A percentile compares a stretch with the other conserved stretches of the same genome.
phyloP scores from a whole-genome alignment of 176 grass and related monocot species.

The Raddia distichophylla region DNA sequence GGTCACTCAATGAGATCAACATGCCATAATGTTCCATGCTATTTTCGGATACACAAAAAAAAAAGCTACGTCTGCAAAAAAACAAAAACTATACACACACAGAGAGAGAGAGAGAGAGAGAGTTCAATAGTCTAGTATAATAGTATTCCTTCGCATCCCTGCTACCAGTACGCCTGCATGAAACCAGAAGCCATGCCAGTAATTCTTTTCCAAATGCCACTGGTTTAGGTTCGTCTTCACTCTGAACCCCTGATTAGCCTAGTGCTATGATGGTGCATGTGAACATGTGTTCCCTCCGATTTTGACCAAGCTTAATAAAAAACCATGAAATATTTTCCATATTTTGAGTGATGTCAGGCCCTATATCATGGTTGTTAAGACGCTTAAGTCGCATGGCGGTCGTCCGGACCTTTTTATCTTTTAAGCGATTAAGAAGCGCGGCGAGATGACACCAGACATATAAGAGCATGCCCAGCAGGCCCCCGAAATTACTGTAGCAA shows the following conservation, averaged over 20 bases:
- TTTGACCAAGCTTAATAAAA: constrained; percentile 40
- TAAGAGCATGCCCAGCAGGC: too few species aligned
- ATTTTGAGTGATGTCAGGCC: constrained; percentile 6
- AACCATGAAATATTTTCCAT: not conserved
- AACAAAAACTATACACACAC: too few species aligned
- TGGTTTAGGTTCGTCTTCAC: constrained; percentile 13
- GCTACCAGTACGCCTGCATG: too few species aligned
- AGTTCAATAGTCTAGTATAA: constrained; percentile 14
- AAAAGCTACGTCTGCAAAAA: constrained; percentile 14
- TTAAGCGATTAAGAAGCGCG: too few species aligned
- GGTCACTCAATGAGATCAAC: constrained; percentile 28
- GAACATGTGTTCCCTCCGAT: constrained; percentile 11
- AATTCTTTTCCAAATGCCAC: constrained; percentile 37
- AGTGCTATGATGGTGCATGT: constrained; percentile 40
- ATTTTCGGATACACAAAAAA: not conserved
- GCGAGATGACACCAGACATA: too few species aligned
- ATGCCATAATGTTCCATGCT: not conserved
- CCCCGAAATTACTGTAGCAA: too few species aligned
- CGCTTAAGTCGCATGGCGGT: too few species aligned
- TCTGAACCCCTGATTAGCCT: not conserved
- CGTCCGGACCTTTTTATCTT: too few species aligned
- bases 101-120: not conserved
- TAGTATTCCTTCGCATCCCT: not conserved
- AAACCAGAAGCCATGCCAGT: constrained; percentile 10
- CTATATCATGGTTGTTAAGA: not conserved